Percentiles rank a stretch among this genome's conserved stretches.
Evolutionary conservation across 148 eudicot species (phyloP).

Genomic region (Arbutus unedo): DNA sequence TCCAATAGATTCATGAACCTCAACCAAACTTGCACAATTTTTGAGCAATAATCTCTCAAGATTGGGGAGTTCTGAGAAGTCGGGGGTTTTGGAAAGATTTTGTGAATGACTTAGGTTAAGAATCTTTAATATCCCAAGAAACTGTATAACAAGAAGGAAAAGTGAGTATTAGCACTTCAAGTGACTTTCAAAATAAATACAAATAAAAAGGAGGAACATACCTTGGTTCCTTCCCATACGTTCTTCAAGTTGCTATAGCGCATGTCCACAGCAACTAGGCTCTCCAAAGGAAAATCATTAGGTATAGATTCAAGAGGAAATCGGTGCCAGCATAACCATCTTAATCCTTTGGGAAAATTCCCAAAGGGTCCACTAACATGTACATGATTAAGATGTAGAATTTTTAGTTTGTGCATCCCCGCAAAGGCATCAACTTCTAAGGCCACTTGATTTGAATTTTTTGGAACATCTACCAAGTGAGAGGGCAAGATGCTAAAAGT

Average conservation of each 20-base stretch:
- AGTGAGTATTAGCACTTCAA: background rate
- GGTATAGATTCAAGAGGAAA: conserved; percentile 6
- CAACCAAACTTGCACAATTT: conserved; percentile 5
- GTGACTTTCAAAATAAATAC: no score
- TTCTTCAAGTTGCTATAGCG: background rate
- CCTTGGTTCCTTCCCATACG: background rate
- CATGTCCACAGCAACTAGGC: background rate
- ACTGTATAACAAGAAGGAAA: background rate
- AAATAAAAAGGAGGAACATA: background rate
- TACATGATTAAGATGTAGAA: background rate
- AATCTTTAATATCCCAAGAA: background rate
- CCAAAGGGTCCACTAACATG: background rate
- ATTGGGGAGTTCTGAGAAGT: background rate
- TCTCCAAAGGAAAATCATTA: background rate
- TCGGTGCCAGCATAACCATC: background rate
- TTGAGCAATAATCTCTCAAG: background rate
- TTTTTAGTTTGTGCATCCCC: background rate
- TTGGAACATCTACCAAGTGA: background rate
- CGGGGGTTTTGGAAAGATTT: no score
- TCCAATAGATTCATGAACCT: conserved; percentile 12
- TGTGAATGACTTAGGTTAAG: conserved; percentile 9
- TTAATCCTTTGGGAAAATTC: background rate
- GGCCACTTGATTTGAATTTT: background rate
- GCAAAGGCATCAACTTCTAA: conserved; percentile 5
- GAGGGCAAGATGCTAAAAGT: background rate